phyloP scores from a whole-genome alignment of 768 basidiomycete genomes.

The Podaxis carcinomalis region DNA sequence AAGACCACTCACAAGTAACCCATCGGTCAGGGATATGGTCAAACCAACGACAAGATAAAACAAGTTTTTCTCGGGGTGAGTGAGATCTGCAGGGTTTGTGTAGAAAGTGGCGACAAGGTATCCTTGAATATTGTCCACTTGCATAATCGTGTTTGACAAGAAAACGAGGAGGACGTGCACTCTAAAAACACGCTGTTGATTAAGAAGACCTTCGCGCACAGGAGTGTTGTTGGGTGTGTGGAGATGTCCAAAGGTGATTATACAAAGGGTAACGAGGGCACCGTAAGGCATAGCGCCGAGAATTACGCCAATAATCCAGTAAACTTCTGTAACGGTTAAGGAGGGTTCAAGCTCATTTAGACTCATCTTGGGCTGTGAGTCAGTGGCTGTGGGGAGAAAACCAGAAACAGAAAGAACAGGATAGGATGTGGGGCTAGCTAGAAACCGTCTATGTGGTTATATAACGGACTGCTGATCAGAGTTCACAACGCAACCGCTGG shows the following conservation, averaged over 20 bases:
- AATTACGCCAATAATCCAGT: not conserved
- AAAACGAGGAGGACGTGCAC: not conserved
- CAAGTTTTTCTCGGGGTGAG: not conserved
- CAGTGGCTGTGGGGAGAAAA: no score
- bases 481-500: no score
- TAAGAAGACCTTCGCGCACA: not conserved
- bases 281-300: not conserved
- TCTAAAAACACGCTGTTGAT: not conserved
- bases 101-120: not conserved
- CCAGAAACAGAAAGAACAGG: no score
- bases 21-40: not conserved
- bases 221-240: not conserved
- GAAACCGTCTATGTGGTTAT: no score
- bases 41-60: not conserved
- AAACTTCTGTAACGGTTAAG: not conserved
- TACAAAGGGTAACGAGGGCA: not conserved
- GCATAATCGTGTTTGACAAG: not conserved
- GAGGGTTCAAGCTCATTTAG: no score
- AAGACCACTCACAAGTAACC: not conserved
- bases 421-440: no score
- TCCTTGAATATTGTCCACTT: not conserved
- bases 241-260: not conserved
- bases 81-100: not conserved
- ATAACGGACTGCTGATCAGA: no score
- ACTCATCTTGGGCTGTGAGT: no score